A percentile compares a stretch with the other conserved stretches of the same genome.
These are phyloP conservation scores for Trichophaea hybrida DNA, from an alignment of 2,329 filamentous ascomycete species.

Conservation along the genomic window DNA sequence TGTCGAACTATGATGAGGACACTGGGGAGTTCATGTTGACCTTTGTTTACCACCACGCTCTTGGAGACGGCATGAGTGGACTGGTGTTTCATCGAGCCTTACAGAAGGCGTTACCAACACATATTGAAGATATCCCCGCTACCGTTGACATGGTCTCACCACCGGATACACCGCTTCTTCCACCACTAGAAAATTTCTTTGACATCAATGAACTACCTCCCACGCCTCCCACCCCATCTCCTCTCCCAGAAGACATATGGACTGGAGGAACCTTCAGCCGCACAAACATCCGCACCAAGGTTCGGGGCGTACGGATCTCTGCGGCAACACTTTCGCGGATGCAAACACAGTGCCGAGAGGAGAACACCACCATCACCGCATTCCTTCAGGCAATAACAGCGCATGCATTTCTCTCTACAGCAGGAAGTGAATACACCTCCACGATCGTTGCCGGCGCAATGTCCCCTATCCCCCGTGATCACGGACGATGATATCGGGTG, in stretches of 20 bases:
- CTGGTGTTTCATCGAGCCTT: conserved; percentile 39
- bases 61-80: conserved; percentile 40
- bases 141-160: conserved; percentile 20
- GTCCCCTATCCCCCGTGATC: conserved; percentile 31
- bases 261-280: neutral
- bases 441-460: conserved; percentile 34
- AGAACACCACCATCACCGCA: conserved; percentile 37
- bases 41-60: conserved; percentile 41
- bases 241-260: neutral
- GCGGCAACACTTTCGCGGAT: conserved; percentile 28
- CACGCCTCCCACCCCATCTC: conserved; percentile 31
- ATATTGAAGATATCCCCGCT: conserved; percentile 23
- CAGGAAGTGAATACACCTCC: conserved; percentile 27
- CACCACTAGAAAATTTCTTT: conserved; percentile 34
- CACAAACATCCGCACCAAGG: conserved; percentile 25
- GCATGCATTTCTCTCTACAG: conserved; percentile 32
- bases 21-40: conserved; percentile 29
- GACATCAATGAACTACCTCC: conserved; percentile 32
- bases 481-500: conserved; percentile 27
- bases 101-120: conserved; percentile 31
- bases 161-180: conserved; percentile 11
- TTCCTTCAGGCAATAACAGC: conserved; percentile 38
- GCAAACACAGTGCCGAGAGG: conserved; percentile 33
- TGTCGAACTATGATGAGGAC: conserved; percentile 25
- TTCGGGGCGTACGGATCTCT: conserved; percentile 32